Evolutionary conservation across 2,329 filamentous ascomycete genomes (phyloP).

Genomic region (Xylariaceae sp.): DNA sequence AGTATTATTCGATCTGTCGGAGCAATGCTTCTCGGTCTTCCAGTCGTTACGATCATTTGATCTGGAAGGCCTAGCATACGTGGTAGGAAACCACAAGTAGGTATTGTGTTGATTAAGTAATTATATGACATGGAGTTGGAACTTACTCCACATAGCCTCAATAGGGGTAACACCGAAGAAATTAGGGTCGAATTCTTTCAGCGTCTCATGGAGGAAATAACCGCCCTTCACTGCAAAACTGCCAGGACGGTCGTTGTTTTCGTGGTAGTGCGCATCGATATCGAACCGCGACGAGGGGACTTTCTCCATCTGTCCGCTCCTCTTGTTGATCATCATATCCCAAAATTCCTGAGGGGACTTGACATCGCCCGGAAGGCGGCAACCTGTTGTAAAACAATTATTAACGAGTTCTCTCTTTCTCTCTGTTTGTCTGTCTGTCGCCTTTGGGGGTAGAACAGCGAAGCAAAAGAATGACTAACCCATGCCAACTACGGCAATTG

Average conservation of each 20-base stretch:
- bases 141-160: slow-evolving; percentile 47
- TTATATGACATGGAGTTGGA: no score
- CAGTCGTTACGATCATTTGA: no score
- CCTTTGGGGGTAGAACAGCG: no score
- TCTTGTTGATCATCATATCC: slow-evolving; percentile 26
- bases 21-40: no score
- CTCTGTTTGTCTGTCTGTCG: no score
- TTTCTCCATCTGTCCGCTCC: slow-evolving; percentile 26
- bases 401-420: no score
- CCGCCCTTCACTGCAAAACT: slow-evolving; percentile 13
- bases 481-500: slow-evolving; percentile 32
- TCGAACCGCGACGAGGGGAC: slow-evolving; percentile 26
- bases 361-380: slow-evolving; percentile 27
- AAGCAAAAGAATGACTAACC: slow-evolving; percentile 14
- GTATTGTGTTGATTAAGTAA: no score
- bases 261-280: slow-evolving; percentile 23
- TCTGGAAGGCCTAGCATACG: no score
- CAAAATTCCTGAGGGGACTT: slow-evolving; percentile 22
- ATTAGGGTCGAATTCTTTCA: neutral
- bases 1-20: no score
- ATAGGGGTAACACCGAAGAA: slow-evolving; percentile 47
- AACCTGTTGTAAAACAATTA: slow-evolving; percentile 14
- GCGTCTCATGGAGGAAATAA: slow-evolving; percentile 10
- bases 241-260: slow-evolving; percentile 18
- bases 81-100: no score